A percentile compares a stretch with the other conserved stretches of the same genome.
Evolutionary conservation across 106 monocot species (phyloP).

Genomic region (Posidonia australis): DNA sequence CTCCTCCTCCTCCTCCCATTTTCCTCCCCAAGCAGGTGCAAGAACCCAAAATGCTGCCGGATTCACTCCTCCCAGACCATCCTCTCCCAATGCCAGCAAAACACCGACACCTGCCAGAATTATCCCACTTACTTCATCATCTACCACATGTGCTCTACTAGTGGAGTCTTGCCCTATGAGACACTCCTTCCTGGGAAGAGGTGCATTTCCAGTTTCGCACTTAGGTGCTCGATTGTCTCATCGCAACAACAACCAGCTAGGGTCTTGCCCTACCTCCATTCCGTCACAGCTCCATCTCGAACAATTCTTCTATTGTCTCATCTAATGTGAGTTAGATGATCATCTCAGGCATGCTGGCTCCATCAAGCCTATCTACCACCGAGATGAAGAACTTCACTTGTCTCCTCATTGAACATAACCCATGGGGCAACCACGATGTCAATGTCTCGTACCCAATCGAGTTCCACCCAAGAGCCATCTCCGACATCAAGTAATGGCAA

Average conservation of each 20-base stretch:
- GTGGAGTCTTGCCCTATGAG: slow-evolving; percentile 60
- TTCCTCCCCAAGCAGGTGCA: slow-evolving; percentile 59
- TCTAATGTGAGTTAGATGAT: slow-evolving; percentile 69
- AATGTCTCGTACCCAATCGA: no score
- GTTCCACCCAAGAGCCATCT: no score
- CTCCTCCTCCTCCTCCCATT: slow-evolving; percentile 43
- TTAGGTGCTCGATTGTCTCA: slow-evolving; percentile 81
- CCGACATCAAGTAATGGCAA: no score
- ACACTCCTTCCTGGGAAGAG: slow-evolving; percentile 11
- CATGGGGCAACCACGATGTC: no score
- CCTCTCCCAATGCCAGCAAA: slow-evolving; percentile 26
- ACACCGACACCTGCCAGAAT: slow-evolving; percentile 9
- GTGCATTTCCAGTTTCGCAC: slow-evolving; percentile 24
- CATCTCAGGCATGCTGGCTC: slow-evolving; percentile 30
- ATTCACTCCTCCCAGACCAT: slow-evolving; percentile 21
- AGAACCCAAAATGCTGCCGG: slow-evolving; percentile 61
- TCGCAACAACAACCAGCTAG: slow-evolving; percentile 45
- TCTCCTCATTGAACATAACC: no score
- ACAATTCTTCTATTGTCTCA: slow-evolving; percentile 74
- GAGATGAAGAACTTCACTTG: no score
- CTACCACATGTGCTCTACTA: slow-evolving; percentile 79
- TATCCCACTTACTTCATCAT: slow-evolving; percentile 65
- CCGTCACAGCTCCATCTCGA: slow-evolving; percentile 46
- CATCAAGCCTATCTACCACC: no score
- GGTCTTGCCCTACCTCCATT: slow-evolving; percentile 44